These are phyloP conservation scores for Corrigiola litoralis DNA, from an alignment of 179 eudicot species.

Conservation along the genomic window DNA sequence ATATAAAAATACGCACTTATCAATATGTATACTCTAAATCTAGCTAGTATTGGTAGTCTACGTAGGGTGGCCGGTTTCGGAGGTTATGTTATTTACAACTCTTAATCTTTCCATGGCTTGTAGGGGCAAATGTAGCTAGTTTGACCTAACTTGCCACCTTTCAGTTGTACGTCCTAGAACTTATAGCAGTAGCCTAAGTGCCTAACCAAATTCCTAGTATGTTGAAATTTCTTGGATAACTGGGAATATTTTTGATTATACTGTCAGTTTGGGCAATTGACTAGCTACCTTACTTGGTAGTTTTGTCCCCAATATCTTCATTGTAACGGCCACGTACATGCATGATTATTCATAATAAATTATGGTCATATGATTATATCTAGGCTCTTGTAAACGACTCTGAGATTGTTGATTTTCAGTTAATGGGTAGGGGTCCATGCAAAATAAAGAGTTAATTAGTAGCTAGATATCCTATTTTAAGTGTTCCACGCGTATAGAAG, in stretches of 20 bases:
- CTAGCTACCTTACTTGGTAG: background rate
- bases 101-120: slow-evolving; percentile 1
- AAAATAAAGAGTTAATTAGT: too few relatives aligned
- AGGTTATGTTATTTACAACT: slow-evolving; percentile 10
- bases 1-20: too few relatives aligned
- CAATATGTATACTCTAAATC: too few relatives aligned
- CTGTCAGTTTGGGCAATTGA: background rate
- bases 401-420: too few relatives aligned
- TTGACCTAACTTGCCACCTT: background rate
- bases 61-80: background rate
- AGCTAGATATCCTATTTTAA: too few relatives aligned
- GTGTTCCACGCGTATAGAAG: too few relatives aligned
- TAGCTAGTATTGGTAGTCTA: too few relatives aligned
- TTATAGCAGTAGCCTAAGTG: background rate
- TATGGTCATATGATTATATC: background rate
- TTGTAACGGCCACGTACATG: background rate
- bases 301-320: too few relatives aligned
- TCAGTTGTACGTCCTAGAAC: background rate
- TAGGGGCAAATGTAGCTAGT: slow-evolving; percentile 5
- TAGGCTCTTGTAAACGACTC: background rate
- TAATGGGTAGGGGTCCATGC: too few relatives aligned
- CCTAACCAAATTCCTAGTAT: background rate
- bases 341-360: too few relatives aligned
- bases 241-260: background rate
- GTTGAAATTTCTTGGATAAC: background rate